phyloP scores from a whole-genome alignment of 2,329 filamentous ascomycete genomes.

The Blastomyces parvus region DNA sequence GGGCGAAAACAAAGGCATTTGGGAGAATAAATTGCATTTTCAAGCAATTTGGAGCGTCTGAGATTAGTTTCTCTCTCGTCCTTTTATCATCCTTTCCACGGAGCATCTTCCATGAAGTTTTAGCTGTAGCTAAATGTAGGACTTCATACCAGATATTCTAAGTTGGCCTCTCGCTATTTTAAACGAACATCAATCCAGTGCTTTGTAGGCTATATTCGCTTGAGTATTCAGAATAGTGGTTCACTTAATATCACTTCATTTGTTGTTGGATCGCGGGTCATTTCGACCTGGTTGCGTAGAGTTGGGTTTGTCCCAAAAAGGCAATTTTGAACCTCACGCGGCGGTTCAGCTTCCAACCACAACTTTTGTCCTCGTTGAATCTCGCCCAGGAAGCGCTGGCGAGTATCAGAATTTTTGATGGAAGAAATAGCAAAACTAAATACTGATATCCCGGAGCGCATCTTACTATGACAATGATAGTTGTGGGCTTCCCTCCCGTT shows the following conservation, averaged over 20 bases:
- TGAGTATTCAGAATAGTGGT: neutral
- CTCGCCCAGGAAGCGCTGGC: neutral
- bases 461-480: neutral
- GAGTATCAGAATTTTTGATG: neutral
- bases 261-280: neutral
- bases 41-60: neutral
- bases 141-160: neutral
- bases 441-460: neutral
- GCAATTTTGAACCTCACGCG: conserved; percentile 2
- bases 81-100: neutral
- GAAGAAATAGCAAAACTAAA: neutral
- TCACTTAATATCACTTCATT: neutral
- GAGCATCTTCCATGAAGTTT: neutral
- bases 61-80: neutral
- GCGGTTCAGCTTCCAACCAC: neutral
- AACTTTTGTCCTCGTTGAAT: neutral
- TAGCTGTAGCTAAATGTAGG: neutral
- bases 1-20: neutral
- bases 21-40: neutral
- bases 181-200: neutral
- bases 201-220: neutral
- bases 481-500: neutral
- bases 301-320: neutral
- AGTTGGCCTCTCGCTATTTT: neutral
- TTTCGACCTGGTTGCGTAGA: neutral